These are phyloP conservation scores for Forsythia viridissima DNA, from an alignment of 257 asterid genomes.

Conservation along the genomic window DNA sequence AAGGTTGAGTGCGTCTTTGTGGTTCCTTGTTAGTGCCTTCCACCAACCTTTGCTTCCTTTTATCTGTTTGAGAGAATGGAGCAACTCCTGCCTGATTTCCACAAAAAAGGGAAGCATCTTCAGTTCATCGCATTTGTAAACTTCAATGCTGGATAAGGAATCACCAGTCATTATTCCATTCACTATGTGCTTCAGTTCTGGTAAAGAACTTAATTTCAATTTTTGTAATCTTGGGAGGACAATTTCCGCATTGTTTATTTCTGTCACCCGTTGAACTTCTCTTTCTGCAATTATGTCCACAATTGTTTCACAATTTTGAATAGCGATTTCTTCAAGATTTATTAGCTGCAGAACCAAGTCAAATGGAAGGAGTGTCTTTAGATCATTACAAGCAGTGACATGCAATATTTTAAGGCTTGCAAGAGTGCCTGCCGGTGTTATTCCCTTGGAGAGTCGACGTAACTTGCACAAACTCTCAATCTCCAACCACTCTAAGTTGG, in stretches of 20 bases:
- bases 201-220: slow-evolving; percentile 25
- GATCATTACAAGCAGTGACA: slow-evolving; percentile 23
- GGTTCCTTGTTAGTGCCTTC: not conserved
- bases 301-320: slow-evolving; percentile 23
- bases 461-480: slow-evolving; percentile 26
- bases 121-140: slow-evolving; percentile 22
- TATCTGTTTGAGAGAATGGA: slow-evolving; percentile 22
- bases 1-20: not conserved
- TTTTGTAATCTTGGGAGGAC: slow-evolving; percentile 22
- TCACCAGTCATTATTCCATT: slow-evolving; percentile 30
- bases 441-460: slow-evolving; percentile 12
- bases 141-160: slow-evolving; percentile 24
- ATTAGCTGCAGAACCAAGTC: slow-evolving; percentile 22
- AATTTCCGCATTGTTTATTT: slow-evolving; percentile 7
- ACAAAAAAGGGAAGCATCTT: slow-evolving; percentile 18
- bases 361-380: slow-evolving; percentile 22
- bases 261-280: not conserved
- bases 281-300: slow-evolving; percentile 15
- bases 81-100: slow-evolving; percentile 17
- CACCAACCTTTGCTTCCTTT: slow-evolving; percentile 34
- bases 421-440: slow-evolving; percentile 17
- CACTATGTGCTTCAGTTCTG: slow-evolving; percentile 24
- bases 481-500: slow-evolving; percentile 29
- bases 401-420: slow-evolving; percentile 27
- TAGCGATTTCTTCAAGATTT: slow-evolving; percentile 21